Evolutionary conservation across 2,329 filamentous ascomycete species (phyloP).

Genomic region (Zelopaecilomyces penicillatus): DNA sequence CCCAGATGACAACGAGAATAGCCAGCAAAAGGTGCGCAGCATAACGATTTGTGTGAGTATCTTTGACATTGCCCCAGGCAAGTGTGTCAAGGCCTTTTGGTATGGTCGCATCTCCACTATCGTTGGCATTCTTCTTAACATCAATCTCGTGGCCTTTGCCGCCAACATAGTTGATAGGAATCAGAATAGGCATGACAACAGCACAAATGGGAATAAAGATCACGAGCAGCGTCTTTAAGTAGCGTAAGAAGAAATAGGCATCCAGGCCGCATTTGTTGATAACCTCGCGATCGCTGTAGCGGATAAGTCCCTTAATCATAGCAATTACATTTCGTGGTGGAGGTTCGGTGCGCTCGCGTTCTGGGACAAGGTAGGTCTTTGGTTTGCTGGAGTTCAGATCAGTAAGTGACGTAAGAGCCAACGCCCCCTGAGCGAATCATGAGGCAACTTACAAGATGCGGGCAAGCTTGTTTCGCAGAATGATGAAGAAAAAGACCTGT

Average conservation of each 20-base stretch:
- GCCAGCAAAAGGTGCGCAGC: slow-evolving; percentile 81
- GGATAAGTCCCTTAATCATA: slow-evolving; percentile 51
- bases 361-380: slow-evolving; percentile 77
- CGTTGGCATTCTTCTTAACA: slow-evolving; percentile 25
- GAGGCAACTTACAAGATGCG: slow-evolving; percentile 64
- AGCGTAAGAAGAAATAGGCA: slow-evolving; percentile 94
- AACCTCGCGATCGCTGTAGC: slow-evolving; percentile 67
- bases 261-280: slow-evolving; percentile 95
- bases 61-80: slow-evolving; percentile 78
- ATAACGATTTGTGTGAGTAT: slow-evolving; percentile 57
- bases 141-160: slow-evolving; percentile 53
- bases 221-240: slow-evolving; percentile 66
- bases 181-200: slow-evolving; percentile 72
- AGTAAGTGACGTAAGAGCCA: not conserved
- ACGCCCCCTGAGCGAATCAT: not conserved
- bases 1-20: slow-evolving; percentile 68
- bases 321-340: slow-evolving; percentile 52
- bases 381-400: slow-evolving; percentile 50
- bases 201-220: slow-evolving; percentile 81
- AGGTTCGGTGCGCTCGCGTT: slow-evolving; percentile 71
- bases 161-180: slow-evolving; percentile 74
- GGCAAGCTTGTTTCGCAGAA: slow-evolving; percentile 69
- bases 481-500: slow-evolving; percentile 61
- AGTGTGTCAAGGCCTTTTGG: slow-evolving; percentile 67
- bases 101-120: slow-evolving; percentile 14